Evolutionary conservation across 345 rosid species (phyloP).

Genomic region (Geranium brycei): DNA sequence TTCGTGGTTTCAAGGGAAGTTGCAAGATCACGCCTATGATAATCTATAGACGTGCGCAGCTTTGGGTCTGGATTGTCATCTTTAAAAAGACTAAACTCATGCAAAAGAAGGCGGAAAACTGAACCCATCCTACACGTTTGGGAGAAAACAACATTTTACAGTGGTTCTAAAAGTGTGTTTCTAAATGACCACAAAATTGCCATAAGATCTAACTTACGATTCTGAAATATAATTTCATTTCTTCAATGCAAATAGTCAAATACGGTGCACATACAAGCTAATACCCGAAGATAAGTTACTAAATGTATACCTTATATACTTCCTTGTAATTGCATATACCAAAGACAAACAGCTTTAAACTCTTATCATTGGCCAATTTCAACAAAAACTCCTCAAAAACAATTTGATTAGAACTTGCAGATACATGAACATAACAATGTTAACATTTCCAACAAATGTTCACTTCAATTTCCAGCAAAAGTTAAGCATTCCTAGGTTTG

Average conservation of each 20-base stretch:
- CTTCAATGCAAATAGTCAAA: not conserved
- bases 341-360: not conserved
- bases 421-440: no score
- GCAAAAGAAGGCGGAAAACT: constrained; percentile 37
- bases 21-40: constrained; percentile 42
- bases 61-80: constrained; percentile 21
- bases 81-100: constrained; percentile 26
- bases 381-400: not conserved
- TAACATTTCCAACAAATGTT: not conserved
- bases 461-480: no score
- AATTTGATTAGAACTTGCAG: no score
- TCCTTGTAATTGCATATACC: not conserved
- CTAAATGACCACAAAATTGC: not conserved
- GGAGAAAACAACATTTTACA: not conserved
- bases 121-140: constrained; percentile 32
- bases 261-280: not conserved
- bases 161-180: not conserved
- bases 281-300: not conserved
- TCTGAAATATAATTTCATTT: not conserved
- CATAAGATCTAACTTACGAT: not conserved
- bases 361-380: not conserved
- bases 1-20: constrained; percentile 43
- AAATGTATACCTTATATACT: not conserved
- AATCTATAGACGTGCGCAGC: constrained; percentile 26
- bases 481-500: no score